Conservation (phyloP, 2,329 filamentous ascomycete genomes). For the Epichloe sp. region DNA sequence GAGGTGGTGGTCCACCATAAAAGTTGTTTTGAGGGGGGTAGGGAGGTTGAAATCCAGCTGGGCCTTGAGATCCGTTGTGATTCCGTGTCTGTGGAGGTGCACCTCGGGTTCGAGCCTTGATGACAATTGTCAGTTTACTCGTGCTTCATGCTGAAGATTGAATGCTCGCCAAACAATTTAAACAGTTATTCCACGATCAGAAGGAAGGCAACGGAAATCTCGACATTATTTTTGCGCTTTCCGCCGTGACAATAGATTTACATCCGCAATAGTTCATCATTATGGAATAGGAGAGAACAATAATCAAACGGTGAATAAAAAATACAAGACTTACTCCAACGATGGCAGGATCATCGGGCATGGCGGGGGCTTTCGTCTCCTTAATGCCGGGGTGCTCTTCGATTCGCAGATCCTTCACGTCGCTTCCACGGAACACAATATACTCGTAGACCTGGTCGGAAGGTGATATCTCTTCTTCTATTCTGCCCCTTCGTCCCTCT, state of each 20-base stretch:
- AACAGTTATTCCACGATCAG: conserved; percentile 44
- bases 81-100: conserved; percentile 17
- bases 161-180: conserved; percentile 5
- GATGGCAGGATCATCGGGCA: conserved; percentile 93
- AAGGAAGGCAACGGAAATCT: conserved; percentile 99
- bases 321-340: conserved; percentile 65
- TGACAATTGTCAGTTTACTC: conserved; percentile 11
- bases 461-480: conserved; percentile 68
- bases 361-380: conserved; percentile 60
- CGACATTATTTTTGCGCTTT: conserved; percentile 93
- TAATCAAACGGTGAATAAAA: conserved; percentile 1
- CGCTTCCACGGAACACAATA: conserved; percentile 94
- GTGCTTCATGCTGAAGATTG: not conserved
- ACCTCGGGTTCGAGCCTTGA: conserved; percentile 28
- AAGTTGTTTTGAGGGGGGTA: conserved; percentile 32
- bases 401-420: conserved; percentile 95
- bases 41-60: conserved; percentile 28
- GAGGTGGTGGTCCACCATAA: conserved; percentile 37
- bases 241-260: conserved; percentile 70
- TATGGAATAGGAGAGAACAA: conserved; percentile 19
- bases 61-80: conserved; percentile 18
- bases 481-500: conserved; percentile 70
- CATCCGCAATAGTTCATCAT: conserved; percentile 98
- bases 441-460: conserved; percentile 92
- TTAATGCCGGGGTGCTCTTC: conserved; percentile 67